Evolutionary conservation across 1,139 yeast species (phyloP), one percentile per base, ranked within the genome.

Genomic region (Pneumocystis murina): DNA sequence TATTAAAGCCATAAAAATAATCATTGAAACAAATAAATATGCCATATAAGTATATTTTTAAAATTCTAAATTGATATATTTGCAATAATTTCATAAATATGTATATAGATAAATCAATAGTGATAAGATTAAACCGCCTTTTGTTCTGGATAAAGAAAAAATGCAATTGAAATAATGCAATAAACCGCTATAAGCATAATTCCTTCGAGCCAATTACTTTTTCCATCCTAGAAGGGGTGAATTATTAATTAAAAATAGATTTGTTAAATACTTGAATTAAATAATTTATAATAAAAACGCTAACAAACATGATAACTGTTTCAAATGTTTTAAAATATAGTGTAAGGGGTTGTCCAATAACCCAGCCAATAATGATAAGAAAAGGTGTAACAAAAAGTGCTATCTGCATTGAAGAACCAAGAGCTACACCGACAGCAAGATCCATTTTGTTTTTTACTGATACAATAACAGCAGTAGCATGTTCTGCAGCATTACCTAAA

Each of bases 391-490:
- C 89, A 75, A 92, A 91, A 63, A 92, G 77, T 3, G 98, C 95
- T 71, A 92, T 90, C 75, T 92, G 98, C 75, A 92, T 82, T 3
- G 97, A 89, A 3, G 95, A 87, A n/a, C 98, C 98, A 68, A 92
- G 85, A 10, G 98, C 97, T 62, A 92, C 97, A 64, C 97, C 96
- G 70, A 94, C 83, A 12, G 98, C 97, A 68, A 92, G 81, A 74
- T 92, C 97, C 97, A 94, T 92, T 76, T 94, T 92, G 75, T 92
- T 89, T 76, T 90, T 90, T 82, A 85, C 83, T 38, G 98, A 97
- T 62, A 92, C 97, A 67, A 89, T 82, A 61, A 92, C 86, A 1
- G 97, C 96, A 20, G 97, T 92, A 62, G 88, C 97, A 74, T 92
- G 98, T 75, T 92, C 98, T 16, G 98, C 97, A 1, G 98, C 98